Evolutionary conservation across 2,329 filamentous ascomycete genomes (phyloP).

Genomic region (Beauveria sp.): DNA sequence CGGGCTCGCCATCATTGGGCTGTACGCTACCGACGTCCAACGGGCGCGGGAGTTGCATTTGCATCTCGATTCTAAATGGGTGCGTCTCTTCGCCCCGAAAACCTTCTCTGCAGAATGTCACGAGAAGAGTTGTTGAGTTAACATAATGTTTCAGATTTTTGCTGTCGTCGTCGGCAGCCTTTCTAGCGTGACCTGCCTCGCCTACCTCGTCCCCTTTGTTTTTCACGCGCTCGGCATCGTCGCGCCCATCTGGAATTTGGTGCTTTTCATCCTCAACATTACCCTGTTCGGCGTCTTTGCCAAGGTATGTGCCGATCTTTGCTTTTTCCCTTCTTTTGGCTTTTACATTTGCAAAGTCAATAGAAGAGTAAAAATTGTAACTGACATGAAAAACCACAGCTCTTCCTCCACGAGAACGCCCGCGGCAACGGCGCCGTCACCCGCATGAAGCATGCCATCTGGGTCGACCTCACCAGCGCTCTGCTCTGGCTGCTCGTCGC

Average conservation of each 20-base stretch:
- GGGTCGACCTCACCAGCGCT: conserved; percentile 70
- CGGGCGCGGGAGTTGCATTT: conserved; percentile 40
- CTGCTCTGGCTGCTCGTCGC: conserved; percentile 67
- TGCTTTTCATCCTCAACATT: conserved; percentile 73
- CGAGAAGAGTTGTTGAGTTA: too few species aligned
- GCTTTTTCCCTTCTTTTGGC: neutral
- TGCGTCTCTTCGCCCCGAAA: conserved; percentile 27
- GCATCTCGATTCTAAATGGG: conserved; percentile 61
- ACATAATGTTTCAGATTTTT: conserved; percentile 44
- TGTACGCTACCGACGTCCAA: conserved; percentile 66
- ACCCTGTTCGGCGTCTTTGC: conserved; percentile 79
- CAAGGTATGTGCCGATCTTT: conserved; percentile 32
- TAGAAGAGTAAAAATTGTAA: neutral
- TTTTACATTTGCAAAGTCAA: neutral
- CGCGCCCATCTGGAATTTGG: conserved; percentile 60
- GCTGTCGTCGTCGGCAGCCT: conserved; percentile 63
- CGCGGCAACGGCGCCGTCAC: conserved; percentile 55
- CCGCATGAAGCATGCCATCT: conserved; percentile 82
- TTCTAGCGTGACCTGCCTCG: conserved; percentile 53
- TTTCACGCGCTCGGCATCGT: conserved; percentile 38
- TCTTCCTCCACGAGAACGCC: conserved; percentile 66
- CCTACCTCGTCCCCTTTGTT: conserved; percentile 60
- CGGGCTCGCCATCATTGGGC: conserved; percentile 66
- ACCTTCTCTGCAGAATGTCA: neutral
- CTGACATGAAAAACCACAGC: conserved; percentile 20